phyloP scores from a whole-genome alignment of 2,329 filamentous ascomycete genomes.

The Rhynchosporium secalis region DNA sequence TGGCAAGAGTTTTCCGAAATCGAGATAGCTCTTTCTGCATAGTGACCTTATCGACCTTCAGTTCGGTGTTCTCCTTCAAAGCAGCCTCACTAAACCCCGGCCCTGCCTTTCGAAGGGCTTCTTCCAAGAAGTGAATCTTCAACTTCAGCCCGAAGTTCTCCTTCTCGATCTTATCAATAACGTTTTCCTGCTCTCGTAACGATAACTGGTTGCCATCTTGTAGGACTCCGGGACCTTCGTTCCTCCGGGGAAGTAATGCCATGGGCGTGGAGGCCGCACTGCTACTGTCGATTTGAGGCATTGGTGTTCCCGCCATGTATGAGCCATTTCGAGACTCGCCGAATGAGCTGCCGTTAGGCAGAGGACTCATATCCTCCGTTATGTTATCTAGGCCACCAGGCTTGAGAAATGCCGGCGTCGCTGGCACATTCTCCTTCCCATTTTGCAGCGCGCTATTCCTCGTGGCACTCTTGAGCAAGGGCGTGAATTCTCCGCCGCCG shows the following conservation, averaged over 20 bases:
- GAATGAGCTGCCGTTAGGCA: conserved; percentile 74
- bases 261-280: conserved; percentile 84
- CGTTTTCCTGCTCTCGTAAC: conserved; percentile 89
- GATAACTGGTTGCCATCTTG: conserved; percentile 90
- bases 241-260: conserved; percentile 63
- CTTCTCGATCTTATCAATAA: conserved; percentile 95
- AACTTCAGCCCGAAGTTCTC: conserved; percentile 97
- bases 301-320: conserved; percentile 67
- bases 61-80: conserved; percentile 90
- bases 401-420: conserved; percentile 69
- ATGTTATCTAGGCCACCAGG: conserved; percentile 60
- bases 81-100: conserved; percentile 88
- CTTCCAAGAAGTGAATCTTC: conserved; percentile 95
- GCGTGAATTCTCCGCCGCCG: conserved; percentile 83
- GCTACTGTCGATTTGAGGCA: conserved; percentile 75
- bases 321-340: conserved; percentile 63
- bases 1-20: conserved; percentile 80
- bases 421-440: conserved; percentile 62
- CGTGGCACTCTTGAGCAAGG: conserved; percentile 80
- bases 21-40: conserved; percentile 84
- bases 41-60: conserved; percentile 89
- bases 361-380: conserved; percentile 70
- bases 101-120: conserved; percentile 81
- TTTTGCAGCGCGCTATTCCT: conserved; percentile 67
- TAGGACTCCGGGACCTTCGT: conserved; percentile 65